These are phyloP conservation scores for Lactarius deliciosus DNA, from an alignment of 768 basidiomycete genomes.

Conservation along the genomic window DNA sequence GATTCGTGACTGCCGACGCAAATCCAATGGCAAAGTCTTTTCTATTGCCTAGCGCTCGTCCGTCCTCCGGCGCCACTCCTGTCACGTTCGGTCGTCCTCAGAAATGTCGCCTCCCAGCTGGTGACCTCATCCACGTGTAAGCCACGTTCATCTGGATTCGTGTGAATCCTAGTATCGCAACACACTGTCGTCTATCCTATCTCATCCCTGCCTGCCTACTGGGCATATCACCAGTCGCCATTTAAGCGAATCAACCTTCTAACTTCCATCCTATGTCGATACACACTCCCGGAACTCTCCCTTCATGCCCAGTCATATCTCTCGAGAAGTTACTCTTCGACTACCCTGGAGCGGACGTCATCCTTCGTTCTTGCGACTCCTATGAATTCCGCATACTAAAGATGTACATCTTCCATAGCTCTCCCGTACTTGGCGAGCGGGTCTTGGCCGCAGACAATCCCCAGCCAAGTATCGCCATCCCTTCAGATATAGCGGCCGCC, in stretches of 20 bases:
- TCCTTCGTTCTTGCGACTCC: conserved; percentile 45
- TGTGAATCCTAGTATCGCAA: not conserved
- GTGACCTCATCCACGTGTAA: not conserved
- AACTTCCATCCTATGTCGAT: conserved; percentile 7
- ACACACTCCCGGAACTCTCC: not conserved
- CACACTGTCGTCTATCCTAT: not conserved
- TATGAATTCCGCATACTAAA: conserved; percentile 47
- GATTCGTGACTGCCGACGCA: too few species aligned
- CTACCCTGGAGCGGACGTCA: conserved; percentile 44
- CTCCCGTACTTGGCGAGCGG: conserved; percentile 38
- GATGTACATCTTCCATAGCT: conserved; percentile 44
- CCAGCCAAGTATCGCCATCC: not conserved
- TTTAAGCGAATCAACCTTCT: not conserved
- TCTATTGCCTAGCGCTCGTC: too few species aligned
- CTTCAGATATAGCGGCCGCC: not conserved
- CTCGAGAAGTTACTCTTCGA: conserved; percentile 36
- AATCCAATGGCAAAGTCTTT: too few species aligned
- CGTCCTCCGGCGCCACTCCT: too few species aligned
- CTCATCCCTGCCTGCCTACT: not conserved
- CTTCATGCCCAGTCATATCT: not conserved
- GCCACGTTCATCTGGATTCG: not conserved
- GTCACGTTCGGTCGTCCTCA: too few species aligned
- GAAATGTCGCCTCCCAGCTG: not conserved
- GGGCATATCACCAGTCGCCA: not conserved
- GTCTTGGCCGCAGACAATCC: conserved; percentile 27